These are phyloP conservation scores for Phaeosphaeria sp. DNA, from an alignment of 2,329 filamentous ascomycete species.

Conservation along the genomic window DNA sequence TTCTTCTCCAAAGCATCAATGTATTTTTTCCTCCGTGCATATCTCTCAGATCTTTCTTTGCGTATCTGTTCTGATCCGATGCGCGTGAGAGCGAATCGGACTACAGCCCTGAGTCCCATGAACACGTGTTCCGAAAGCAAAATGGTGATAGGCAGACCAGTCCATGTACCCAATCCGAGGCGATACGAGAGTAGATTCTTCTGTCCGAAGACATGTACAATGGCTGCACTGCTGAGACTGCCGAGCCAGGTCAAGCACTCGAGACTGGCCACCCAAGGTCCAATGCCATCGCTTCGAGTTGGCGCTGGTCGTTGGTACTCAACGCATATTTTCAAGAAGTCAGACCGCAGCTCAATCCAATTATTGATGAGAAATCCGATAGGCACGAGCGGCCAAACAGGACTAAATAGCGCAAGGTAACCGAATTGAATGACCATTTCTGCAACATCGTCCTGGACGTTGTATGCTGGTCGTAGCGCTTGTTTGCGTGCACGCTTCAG, in stretches of 20 bases:
- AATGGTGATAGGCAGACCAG: slow-evolving; percentile 37
- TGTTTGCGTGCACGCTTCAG: slow-evolving; percentile 38
- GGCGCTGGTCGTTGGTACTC: slow-evolving; percentile 40
- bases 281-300: slow-evolving; percentile 38
- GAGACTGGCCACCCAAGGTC: slow-evolving; percentile 41
- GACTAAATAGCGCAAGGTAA: slow-evolving; percentile 43
- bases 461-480: slow-evolving; percentile 35
- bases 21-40: slow-evolving; percentile 34
- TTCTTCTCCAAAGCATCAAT: slow-evolving; percentile 36
- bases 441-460: slow-evolving; percentile 44
- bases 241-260: slow-evolving; percentile 44
- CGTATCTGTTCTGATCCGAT: slow-evolving; percentile 40
- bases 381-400: slow-evolving; percentile 43
- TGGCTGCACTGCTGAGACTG: slow-evolving; percentile 39
- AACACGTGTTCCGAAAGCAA: slow-evolving; percentile 43
- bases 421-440: slow-evolving; percentile 48
- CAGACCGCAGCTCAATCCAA: slow-evolving; percentile 44
- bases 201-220: slow-evolving; percentile 41
- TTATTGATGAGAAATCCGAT: slow-evolving; percentile 47
- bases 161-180: slow-evolving; percentile 32
- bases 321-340: slow-evolving; percentile 43
- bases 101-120: slow-evolving; percentile 35
- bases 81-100: slow-evolving; percentile 30
- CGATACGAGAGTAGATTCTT: slow-evolving; percentile 18
- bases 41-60: slow-evolving; percentile 32